These are phyloP conservation scores for Penicillium desertorum DNA, from an alignment of 495 filamentous ascomycete species.

Conservation along the genomic window DNA sequence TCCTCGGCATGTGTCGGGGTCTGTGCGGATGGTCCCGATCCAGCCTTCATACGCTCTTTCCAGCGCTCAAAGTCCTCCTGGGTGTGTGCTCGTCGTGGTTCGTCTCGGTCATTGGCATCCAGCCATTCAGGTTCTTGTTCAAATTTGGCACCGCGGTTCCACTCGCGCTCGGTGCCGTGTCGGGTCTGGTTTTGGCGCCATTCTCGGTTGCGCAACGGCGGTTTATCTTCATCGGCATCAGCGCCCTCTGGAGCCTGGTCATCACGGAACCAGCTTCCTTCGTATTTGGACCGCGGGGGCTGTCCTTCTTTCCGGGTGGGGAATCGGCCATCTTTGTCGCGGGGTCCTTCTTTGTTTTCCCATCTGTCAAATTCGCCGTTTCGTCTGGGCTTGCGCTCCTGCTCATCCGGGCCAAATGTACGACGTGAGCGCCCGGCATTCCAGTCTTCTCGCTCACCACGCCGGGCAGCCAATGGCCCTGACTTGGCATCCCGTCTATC, in stretches of 20 bases:
- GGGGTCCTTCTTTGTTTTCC: conserved; percentile 42
- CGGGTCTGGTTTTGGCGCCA: conserved; percentile 65
- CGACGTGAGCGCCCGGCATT: conserved; percentile 55
- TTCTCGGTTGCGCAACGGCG: conserved; percentile 57
- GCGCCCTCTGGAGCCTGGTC: conserved; percentile 51
- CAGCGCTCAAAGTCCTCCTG: conserved; percentile 94
- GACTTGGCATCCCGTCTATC: conserved; percentile 44
- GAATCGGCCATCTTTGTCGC: conserved; percentile 51
- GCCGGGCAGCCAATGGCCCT: conserved; percentile 42
- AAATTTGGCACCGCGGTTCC: conserved; percentile 49
- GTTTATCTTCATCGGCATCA: conserved; percentile 57
- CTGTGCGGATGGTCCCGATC: conserved; percentile 32
- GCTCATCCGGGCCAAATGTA: conserved; percentile 54
- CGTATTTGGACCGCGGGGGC: conserved; percentile 48
- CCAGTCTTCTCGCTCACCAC: conserved; percentile 59
- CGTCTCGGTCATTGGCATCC: conserved; percentile 72
- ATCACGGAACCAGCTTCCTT: conserved; percentile 59
- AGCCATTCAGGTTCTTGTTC: conserved; percentile 88
- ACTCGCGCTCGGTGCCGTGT: conserved; percentile 63
- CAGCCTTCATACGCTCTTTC: conserved; percentile 87
- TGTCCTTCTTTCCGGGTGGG: conserved; percentile 45
- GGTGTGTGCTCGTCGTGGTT: conserved; percentile 65
- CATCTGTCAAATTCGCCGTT: conserved; percentile 67
- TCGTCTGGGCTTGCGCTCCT: conserved; percentile 51
- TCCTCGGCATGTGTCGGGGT: conserved; percentile 43